A percentile compares a stretch with the other conserved stretches of the same genome.
phyloP scores from a whole-genome alignment of 2,329 filamentous ascomycete genomes.

The Pseudopyrenochaeta lycopersici region DNA sequence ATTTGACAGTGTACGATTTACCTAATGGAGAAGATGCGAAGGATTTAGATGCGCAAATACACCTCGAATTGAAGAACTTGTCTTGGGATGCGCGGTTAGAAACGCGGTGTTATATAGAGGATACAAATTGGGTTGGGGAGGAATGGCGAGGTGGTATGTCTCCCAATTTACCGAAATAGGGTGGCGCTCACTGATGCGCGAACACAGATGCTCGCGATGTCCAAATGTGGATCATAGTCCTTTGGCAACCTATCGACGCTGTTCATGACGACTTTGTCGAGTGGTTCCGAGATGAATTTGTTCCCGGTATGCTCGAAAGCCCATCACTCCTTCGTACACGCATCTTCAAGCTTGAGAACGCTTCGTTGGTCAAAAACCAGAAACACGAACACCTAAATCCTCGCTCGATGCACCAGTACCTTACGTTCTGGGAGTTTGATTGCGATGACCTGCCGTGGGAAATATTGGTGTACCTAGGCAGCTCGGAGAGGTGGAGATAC shows the following conservation, averaged over 20 bases:
- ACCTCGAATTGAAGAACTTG: constrained; percentile 4
- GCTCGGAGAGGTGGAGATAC: constrained; percentile 20
- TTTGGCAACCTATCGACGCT: constrained; percentile 17
- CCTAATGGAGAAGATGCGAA: constrained; percentile 9
- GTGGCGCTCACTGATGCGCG: constrained; percentile 10
- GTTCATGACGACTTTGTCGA: constrained; percentile 19
- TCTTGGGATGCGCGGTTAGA: constrained; percentile 14
- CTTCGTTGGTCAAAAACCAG: constrained; percentile 7
- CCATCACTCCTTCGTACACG: constrained; percentile 18
- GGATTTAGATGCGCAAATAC: constrained; percentile 13
- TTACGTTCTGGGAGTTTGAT: constrained; percentile 26
- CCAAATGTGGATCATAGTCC: constrained; percentile 19
- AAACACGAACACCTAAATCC: constrained; percentile 5
- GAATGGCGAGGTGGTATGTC: constrained; percentile 25
- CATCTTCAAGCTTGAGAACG: constrained; percentile 22
- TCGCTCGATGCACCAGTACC: constrained; percentile 13
- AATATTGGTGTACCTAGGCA: constrained; percentile 20
- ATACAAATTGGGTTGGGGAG: constrained; percentile 12
- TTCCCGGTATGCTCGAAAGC: constrained; percentile 21
- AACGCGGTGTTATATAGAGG: constrained; percentile 14
- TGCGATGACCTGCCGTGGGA: constrained; percentile 25
- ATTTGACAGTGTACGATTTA: constrained; percentile 23
- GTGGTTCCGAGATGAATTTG: constrained; percentile 22
- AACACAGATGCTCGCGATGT: constrained; percentile 14
- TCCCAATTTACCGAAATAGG: too few relatives aligned